Conservation (phyloP, 73 alveolate genomes). For the Paramecium bursaria region DNA sequence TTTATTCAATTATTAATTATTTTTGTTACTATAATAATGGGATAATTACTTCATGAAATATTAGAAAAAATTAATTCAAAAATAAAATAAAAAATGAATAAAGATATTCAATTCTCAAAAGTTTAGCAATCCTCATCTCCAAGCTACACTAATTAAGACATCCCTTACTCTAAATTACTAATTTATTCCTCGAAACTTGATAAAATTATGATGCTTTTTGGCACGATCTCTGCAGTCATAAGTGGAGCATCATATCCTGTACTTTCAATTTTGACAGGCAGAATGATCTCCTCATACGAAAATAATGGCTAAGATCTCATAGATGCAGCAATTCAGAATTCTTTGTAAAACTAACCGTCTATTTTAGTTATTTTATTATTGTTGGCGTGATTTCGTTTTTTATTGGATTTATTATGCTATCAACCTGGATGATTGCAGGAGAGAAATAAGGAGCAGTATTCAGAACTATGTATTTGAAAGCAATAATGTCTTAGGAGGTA, state of each 20-base stretch:
- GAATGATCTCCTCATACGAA: slow-evolving; percentile 65
- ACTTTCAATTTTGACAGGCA: slow-evolving; percentile 70
- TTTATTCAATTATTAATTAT: too few relatives aligned
- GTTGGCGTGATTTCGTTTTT: not conserved
- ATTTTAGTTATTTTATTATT: slow-evolving; percentile 47
- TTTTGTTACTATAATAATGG: too few relatives aligned
- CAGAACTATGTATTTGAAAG: slow-evolving; percentile 74
- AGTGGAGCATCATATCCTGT: slow-evolving; percentile 75
- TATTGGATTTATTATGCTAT: slow-evolving; percentile 17
- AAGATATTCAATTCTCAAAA: too few relatives aligned
- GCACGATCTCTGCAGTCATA: slow-evolving; percentile 65
- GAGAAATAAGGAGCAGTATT: slow-evolving; percentile 61
- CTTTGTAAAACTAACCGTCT: slow-evolving; percentile 26
- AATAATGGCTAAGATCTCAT: slow-evolving; percentile 67
- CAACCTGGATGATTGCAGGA: slow-evolving; percentile 68
- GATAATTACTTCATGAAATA: too few relatives aligned
- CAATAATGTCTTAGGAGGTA: slow-evolving; percentile 78
- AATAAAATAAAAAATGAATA: too few relatives aligned
- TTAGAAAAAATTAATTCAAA: too few relatives aligned
- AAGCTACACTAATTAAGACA: too few relatives aligned
- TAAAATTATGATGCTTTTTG: slow-evolving; percentile 63
- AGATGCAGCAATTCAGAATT: slow-evolving; percentile 26
- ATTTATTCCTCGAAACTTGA: slow-evolving; percentile 63
- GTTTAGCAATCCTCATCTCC: too few relatives aligned
- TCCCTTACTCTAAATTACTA: slow-evolving; percentile 62